phyloP scores from a whole-genome alignment of 306 rosid species.

The Medicago lupulina region DNA sequence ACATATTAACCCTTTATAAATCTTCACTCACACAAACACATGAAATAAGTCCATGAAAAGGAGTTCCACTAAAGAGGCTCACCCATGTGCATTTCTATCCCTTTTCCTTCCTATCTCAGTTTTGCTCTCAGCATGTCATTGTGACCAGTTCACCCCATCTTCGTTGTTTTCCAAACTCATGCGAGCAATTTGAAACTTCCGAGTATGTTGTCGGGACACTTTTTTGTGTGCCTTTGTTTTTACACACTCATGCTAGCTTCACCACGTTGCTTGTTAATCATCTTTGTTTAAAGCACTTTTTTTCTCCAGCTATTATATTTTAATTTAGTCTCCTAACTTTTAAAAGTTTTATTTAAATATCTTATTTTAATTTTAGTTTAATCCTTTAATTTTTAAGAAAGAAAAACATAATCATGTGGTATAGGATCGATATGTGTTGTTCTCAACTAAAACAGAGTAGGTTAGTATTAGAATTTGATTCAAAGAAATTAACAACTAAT shows the following conservation, averaged over 20 bases:
- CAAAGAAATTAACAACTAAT: no score
- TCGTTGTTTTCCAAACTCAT: conserved; percentile 27
- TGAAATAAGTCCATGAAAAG: conserved; percentile 34
- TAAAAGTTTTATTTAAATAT: background rate
- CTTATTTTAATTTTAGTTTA: no score
- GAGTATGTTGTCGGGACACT: conserved; percentile 31
- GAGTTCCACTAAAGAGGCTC: conserved; percentile 24
- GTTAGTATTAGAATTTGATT: no score
- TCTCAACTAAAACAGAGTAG: no score
- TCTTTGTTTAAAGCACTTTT: background rate
- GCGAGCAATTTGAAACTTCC: conserved; percentile 23
- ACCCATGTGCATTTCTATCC: conserved; percentile 46
- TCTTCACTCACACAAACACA: background rate
- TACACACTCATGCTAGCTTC: conserved; percentile 9
- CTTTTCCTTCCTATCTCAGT: no score
- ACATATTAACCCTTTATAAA: no score
- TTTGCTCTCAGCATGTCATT: conserved; percentile 7
- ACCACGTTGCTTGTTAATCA: background rate
- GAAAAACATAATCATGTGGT: no score
- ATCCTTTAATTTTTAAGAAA: no score
- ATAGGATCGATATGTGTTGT: no score
- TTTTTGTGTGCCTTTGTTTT: background rate
- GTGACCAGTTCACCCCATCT: conserved; percentile 17
- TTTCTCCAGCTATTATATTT: background rate
- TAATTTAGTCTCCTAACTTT: background rate